These are phyloP conservation scores for Mycena olivaceomarginata DNA, from an alignment of 768 basidiomycete genomes.

Conservation along the genomic window DNA sequence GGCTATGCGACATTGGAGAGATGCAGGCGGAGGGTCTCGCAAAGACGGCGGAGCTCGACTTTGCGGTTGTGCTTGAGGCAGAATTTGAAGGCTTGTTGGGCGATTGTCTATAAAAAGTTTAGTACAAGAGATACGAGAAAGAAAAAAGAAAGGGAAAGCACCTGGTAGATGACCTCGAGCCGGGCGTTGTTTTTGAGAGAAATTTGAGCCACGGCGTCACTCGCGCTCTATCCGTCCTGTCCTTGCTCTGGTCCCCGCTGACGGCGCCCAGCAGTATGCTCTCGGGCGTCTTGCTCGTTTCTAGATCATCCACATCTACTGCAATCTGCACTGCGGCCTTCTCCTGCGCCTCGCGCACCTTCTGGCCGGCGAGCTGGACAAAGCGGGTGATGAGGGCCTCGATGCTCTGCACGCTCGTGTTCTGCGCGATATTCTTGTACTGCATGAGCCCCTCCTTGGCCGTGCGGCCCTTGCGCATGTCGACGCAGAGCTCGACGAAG, in stretches of 20 bases:
- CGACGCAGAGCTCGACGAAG: constrained; percentile 97
- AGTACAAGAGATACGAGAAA: background rate
- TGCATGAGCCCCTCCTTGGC: constrained; percentile 98
- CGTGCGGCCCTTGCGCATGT: constrained; percentile 93
- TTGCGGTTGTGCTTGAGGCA: constrained; percentile 95
- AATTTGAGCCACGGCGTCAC: constrained; percentile 99
- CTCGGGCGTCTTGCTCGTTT: constrained; percentile 96
- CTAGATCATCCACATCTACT: constrained; percentile 94
- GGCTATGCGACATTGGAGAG: constrained; percentile 94
- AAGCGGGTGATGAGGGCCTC: constrained; percentile 94
- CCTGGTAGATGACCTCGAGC: constrained; percentile 97
- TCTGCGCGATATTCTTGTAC: constrained; percentile 98
- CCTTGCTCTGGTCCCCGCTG: constrained; percentile 92
- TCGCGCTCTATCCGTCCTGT: constrained; percentile 94
- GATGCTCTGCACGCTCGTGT: constrained; percentile 92
- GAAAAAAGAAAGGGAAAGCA: constrained; percentile 55
- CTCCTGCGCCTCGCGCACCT: too few species aligned
- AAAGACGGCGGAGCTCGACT: constrained; percentile 97
- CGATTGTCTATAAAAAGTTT: constrained; percentile 80
- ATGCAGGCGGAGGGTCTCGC: constrained; percentile 96
- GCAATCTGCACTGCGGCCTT: constrained; percentile 88
- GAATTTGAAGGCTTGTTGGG: constrained; percentile 98
- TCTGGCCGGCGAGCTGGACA: constrained; percentile 86
- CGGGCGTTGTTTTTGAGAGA: constrained; percentile 97
- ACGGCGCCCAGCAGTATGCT: constrained; percentile 94